Evolutionary conservation across 352 stramenopile species (phyloP), one percentile per base, ranked within the genome.

Genomic region (Pythium myriotylum): DNA sequence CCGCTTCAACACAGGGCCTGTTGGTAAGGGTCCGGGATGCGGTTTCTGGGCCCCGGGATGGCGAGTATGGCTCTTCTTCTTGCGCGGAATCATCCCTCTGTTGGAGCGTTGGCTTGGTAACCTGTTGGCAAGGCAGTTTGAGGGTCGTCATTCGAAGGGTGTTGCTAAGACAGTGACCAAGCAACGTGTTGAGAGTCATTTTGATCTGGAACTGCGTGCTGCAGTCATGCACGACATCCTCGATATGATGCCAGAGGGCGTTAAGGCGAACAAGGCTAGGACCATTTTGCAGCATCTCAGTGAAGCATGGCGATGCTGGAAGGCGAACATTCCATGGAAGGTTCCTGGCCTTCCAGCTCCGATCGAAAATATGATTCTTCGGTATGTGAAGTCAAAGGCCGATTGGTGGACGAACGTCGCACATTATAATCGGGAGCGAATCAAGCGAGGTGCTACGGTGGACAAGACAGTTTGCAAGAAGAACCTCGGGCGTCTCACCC

Each of bases 391-490:
- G 79, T 95, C 95, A 14, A 99, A 99, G 80, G 97, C 96, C 17
- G 97, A 99, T 67, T 95, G 86, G 86, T 95, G 86, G 86, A 99
- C 97, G 0, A 99, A 99, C 75, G 98, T 99, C 54, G 97, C 98
- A 4, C 98, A 99, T 76, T 99, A 99, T 86, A 99, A 99, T 79
- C 94, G 98, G 60, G 98, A 99, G 76, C 94, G 98, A 67, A 99
- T 99, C 72, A 99, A 99, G 70, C 88, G 97, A 26, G 97, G 98
- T 52, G 98, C 97, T 41, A 99, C 97, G 54, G 97, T 99, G 26
- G 97, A 99, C 73, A 99, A 99, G 74, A 99, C 97, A 29, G 98
- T 99, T 20, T 98, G 97, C 68, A 99, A 98, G 73, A 99, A 99
- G 76, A 99, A 99, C 76, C 73, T 99, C 4, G 98, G 98, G 42